A percentile compares a stretch with the other conserved stretches of the same genome.
phyloP scores from a whole-genome alignment of 768 basidiomycete species.

The Kwoniella sp. region DNA sequence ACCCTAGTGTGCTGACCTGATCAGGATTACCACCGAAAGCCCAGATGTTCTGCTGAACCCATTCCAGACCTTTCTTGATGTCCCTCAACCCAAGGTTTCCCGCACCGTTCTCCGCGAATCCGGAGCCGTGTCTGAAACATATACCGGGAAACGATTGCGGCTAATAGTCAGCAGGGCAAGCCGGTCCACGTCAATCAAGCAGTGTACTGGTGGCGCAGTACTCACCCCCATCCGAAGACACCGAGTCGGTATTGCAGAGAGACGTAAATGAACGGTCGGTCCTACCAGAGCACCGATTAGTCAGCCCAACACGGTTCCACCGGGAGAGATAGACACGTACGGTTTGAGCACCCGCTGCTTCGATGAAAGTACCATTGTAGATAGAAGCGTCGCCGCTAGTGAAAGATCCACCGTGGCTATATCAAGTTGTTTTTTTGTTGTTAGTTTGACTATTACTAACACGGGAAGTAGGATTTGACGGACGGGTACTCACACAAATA shows the following conservation, averaged over 20 bases:
- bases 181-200: no score
- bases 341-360: constrained; percentile 31
- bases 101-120: constrained; percentile 38
- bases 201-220: no score
- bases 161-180: not conserved
- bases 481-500: constrained; percentile 57
- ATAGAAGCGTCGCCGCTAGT: constrained; percentile 41
- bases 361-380: constrained; percentile 55
- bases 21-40: constrained; percentile 68
- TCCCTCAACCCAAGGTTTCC: constrained; percentile 66
- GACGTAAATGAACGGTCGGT: constrained; percentile 62
- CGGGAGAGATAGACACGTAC: constrained; percentile 13
- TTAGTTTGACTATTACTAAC: not conserved
- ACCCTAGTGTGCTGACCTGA: constrained; percentile 8
- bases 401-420: constrained; percentile 59
- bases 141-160: not conserved
- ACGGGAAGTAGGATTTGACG: not conserved
- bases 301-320: not conserved
- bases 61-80: constrained; percentile 65
- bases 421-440: no score
- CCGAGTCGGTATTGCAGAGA: constrained; percentile 63
- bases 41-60: constrained; percentile 68
- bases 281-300: constrained; percentile 33
- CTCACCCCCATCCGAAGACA: constrained; percentile 60
- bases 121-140: constrained; percentile 33